These are phyloP conservation scores for Clonostachys byssicola DNA, from an alignment of 2,329 filamentous ascomycete species.

Conservation along the genomic window DNA sequence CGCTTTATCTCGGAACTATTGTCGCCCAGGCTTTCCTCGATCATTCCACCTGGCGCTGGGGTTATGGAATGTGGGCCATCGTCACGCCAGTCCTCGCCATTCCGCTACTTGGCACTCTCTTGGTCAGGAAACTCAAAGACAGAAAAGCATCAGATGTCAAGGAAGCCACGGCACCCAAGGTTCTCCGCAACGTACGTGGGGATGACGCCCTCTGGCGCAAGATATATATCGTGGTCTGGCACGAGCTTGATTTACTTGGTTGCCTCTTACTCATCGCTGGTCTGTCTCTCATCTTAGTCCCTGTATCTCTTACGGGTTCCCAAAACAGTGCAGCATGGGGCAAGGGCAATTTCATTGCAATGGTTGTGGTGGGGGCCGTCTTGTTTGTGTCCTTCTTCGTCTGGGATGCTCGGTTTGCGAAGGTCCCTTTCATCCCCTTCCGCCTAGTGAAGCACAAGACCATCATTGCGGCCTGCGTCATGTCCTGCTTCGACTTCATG, in stretches of 20 bases:
- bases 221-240: conserved; percentile 8
- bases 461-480: conserved; percentile 27
- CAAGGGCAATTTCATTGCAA: conserved; percentile 25
- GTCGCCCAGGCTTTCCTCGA: conserved; percentile 25
- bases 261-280: conserved; percentile 22
- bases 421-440: conserved; percentile 29
- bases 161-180: conserved; percentile 8
- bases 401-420: conserved; percentile 29
- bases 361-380: conserved; percentile 22
- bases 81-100: conserved; percentile 24
- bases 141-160: conserved; percentile 9
- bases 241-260: conserved; percentile 26
- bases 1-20: conserved; percentile 20
- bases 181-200: conserved; percentile 7
- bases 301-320: conserved; percentile 28
- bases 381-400: conserved; percentile 17
- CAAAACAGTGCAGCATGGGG: conserved; percentile 22
- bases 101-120: conserved; percentile 22
- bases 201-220: conserved; percentile 3
- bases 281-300: conserved; percentile 24
- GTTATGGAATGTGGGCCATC: conserved; percentile 33
- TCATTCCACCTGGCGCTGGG: conserved; percentile 33
- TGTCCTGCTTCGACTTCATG: conserved; percentile 28
- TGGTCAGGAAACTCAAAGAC: conserved; percentile 21
- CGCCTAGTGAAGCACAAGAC: conserved; percentile 28